phyloP scores from a whole-genome alignment of 495 filamentous ascomycete species.

The Penicillium daleae region DNA sequence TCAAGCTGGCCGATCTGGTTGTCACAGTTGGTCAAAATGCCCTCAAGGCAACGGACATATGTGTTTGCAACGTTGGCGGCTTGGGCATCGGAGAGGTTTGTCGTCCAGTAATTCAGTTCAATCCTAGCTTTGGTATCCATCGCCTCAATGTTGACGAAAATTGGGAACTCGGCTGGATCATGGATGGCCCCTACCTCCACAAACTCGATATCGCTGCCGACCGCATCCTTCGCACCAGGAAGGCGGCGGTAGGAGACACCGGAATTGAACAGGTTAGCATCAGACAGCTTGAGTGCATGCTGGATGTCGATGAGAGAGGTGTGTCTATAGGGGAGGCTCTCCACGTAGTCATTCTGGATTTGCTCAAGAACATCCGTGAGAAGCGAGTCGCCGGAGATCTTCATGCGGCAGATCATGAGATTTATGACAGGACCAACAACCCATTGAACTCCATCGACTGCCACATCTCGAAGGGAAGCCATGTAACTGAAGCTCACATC shows the following conservation, averaged over 20 bases:
- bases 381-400: slow-evolving; percentile 26
- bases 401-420: slow-evolving; percentile 56
- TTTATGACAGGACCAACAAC: slow-evolving; percentile 59
- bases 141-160: slow-evolving; percentile 59
- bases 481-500: slow-evolving; percentile 61
- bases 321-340: slow-evolving; percentile 51
- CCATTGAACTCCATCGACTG: slow-evolving; percentile 48
- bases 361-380: slow-evolving; percentile 39
- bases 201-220: slow-evolving; percentile 40
- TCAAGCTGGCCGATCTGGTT: slow-evolving; percentile 42
- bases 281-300: slow-evolving; percentile 46
- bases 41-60: slow-evolving; percentile 49
- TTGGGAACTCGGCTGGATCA: slow-evolving; percentile 59
- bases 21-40: slow-evolving; percentile 42
- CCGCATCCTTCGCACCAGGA: slow-evolving; percentile 25
- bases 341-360: slow-evolving; percentile 56
- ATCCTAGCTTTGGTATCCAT: slow-evolving; percentile 49
- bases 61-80: slow-evolving; percentile 55
- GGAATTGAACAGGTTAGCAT: slow-evolving; percentile 46
- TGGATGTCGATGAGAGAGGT: slow-evolving; percentile 58
- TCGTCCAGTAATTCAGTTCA: slow-evolving; percentile 62
- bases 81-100: slow-evolving; percentile 49
- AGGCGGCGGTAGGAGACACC: slow-evolving; percentile 51
- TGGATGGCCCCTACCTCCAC: slow-evolving; percentile 48
- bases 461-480: slow-evolving; percentile 53